A percentile compares a stretch with the other conserved stretches of the same genome.
Conservation (phyloP, 2,329 filamentous ascomycete species). For the Phialophora chinensis region DNA sequence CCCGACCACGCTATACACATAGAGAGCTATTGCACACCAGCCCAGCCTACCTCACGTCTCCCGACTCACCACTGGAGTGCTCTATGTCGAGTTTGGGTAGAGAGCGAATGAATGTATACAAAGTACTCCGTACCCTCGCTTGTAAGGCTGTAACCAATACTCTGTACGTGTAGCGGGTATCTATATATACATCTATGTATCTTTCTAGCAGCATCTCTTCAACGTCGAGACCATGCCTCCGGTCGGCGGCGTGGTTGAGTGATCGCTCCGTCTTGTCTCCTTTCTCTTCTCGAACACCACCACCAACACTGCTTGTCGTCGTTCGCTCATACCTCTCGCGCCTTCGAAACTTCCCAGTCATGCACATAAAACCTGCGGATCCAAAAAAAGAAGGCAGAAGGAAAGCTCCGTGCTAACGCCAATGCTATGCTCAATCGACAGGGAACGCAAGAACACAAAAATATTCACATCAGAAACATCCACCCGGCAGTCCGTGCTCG, state of each 20-base stretch:
- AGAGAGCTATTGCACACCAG: too few relatives aligned
- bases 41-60: too few relatives aligned
- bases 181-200: not conserved
- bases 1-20: too few relatives aligned
- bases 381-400: not conserved
- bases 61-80: too few relatives aligned
- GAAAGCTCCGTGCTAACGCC: not conserved
- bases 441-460: not conserved
- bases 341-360: not conserved
- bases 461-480: slow-evolving; percentile 9
- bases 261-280: not conserved
- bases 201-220: not conserved
- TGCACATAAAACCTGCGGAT: not conserved
- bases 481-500: not conserved
- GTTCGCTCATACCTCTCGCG: not conserved
- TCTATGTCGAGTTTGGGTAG: not conserved
- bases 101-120: not conserved
- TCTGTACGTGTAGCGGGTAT: not conserved
- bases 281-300: not conserved
- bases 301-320: not conserved
- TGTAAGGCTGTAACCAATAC: not conserved
- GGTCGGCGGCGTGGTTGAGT: not conserved
- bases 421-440: slow-evolving; percentile 1
- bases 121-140: too few relatives aligned
- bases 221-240: not conserved